Conservation (phyloP, 352 stramenopile genomes). For the Pythium monospermum region DNA sequence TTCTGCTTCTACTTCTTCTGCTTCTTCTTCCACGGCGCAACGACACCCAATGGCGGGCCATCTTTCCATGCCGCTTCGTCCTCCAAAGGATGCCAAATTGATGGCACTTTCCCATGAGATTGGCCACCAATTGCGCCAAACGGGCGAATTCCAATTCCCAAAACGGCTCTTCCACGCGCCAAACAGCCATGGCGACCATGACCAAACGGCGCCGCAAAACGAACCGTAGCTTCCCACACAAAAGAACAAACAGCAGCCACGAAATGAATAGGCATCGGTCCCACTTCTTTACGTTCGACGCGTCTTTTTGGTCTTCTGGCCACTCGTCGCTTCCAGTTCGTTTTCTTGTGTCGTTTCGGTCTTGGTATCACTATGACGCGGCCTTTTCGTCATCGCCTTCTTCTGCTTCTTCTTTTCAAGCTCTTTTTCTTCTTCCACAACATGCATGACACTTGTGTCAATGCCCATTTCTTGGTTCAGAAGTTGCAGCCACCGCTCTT, state of each 20-base stretch:
- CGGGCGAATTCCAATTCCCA: slow-evolving; percentile 35
- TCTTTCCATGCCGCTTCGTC: not conserved
- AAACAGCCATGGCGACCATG: not conserved
- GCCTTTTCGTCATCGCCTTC: not conserved
- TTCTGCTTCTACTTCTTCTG: not conserved
- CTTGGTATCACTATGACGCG: not conserved
- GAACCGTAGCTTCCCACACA: too few species aligned
- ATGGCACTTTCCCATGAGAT: slow-evolving; percentile 25
- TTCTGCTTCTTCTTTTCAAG: slow-evolving; percentile 9
- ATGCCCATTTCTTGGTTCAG: slow-evolving; percentile 54
- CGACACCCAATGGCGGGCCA: not conserved
- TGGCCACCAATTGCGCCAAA: slow-evolving; percentile 19
- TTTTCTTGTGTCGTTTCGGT: not conserved
- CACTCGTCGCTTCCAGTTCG: not conserved
- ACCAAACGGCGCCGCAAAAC: slow-evolving; percentile 7
- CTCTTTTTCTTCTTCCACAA: slow-evolving; percentile 60
- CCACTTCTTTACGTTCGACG: slow-evolving; percentile 2
- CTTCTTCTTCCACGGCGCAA: too few species aligned
- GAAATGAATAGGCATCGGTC: too few species aligned
- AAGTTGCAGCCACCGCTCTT: slow-evolving; percentile 72
- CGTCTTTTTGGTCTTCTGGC: not conserved
- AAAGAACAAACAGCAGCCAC: too few species aligned
- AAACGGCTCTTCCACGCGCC: slow-evolving; percentile 21
- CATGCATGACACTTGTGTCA: slow-evolving; percentile 58
- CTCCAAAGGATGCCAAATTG: slow-evolving; percentile 10